Evolutionary conservation across 352 stramenopile species (phyloP), one percentile per base, ranked within the genome.

Genomic region (Pythium aquatile): DNA sequence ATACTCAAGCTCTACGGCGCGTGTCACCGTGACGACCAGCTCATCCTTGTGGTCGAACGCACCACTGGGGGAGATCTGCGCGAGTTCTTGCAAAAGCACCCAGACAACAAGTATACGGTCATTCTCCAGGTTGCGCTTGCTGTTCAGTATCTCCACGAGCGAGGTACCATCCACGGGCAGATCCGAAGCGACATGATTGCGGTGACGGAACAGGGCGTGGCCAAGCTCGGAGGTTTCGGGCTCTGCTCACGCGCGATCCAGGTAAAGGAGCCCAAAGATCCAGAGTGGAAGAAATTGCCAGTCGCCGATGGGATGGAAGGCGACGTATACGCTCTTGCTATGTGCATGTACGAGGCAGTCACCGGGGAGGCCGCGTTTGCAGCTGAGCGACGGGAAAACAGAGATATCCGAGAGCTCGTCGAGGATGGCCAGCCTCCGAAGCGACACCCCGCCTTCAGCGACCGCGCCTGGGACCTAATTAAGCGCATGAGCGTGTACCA

Each of bases 111-210:
- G 28, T 61, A 42, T 24, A 40, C 55, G 8, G 26, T 61, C 37
- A 33, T 61, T 4, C 20, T 54, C 55, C 39, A 61, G 51, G 39
- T 40, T 24, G 55, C 55, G 17, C 24, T 63, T 24, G 57, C 30
- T 6, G 28, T 63, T 5, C 44, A 63, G 46, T 63, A 63, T 63
- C 42, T 63, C n/a, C 57, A 63, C 44, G 57, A 63, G n/a, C 57
- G 57, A 4, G 57, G 44, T 24, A 26, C 26, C 5, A 28, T 26
- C 35, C 55, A 61, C 26, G 28, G 6, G 39, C 1, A 37, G 17
- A 26, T 61, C 14, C 37, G 39, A 54, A 17, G 55, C 26, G 40
- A 61, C 55, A 53, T 37, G 32, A 61, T 61, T 20, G 4, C 16
- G 7, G 26, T 54, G 16, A 54, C 39, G 13, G 39, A 53, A 14